Base-by-base conservation (phyloP, 768 basidiomycete genomes). In the Cystobasidium onofrii region DNA sequence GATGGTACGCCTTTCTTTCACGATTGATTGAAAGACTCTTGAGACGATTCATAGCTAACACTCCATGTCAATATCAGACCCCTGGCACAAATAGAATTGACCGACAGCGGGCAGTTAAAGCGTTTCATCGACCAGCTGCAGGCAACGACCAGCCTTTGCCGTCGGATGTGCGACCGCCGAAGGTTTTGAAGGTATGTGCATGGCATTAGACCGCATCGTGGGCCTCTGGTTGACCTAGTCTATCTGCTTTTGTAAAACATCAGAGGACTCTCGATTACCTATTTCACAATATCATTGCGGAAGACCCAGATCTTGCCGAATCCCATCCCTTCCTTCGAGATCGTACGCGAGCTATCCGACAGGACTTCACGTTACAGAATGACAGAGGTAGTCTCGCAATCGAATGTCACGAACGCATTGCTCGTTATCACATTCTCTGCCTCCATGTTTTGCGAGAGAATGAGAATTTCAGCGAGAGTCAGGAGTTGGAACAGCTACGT, bases 301-400 rank as follows among this genome's bases (percentile, higher is more conserved):
- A 75, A 0, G 80, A 84, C 27, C 86, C 86, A 13, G 88, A 90
- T 1, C 88, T 96, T 77, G 84, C 85, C 27, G 83, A 85, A 33
- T 86, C 90, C 0, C 88, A 88, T 80, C 86, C 85, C 74, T 98
- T 97, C 83, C 88, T 99, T 66, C 88, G 94, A 27, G 95, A 99
- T 82, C 88, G 95, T 25, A 90, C 92, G 0, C 86, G 95, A 76
- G 84, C 91, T 0, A 89, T 98, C 55, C 84, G 95, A 33, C 93
- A 89, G 77, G 95, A 99, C 80, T 95, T 97, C 76, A 92, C 91
- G 0, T 89, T 96, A 85, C 95, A 97, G 80, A 90, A 89, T 75
- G 86, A 88, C 74, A 88, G 87, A 41, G 90, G 89, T 7, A 81
- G 85, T 0, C 76, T 88, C 55, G 91, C 93, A 1, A 92, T 95